These are phyloP conservation scores for Venturia aucupariae DNA, from an alignment of 2,329 filamentous ascomycete species.

Conservation along the genomic window DNA sequence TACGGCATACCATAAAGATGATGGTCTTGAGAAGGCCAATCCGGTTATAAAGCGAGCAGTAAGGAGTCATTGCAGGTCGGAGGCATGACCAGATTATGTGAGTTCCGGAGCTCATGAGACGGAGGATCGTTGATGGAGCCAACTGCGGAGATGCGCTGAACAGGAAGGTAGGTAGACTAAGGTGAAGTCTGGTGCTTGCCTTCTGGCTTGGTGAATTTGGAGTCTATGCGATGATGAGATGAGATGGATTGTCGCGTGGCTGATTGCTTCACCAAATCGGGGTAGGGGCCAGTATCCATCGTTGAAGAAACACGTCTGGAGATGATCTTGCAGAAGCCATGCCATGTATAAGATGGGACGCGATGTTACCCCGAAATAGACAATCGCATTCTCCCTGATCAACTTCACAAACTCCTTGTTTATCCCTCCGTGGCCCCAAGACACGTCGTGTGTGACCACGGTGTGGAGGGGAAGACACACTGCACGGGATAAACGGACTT, in stretches of 20 bases:
- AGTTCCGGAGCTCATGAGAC: neutral
- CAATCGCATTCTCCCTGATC: too few species aligned
- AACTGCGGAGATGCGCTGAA: neutral
- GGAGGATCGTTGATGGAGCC: neutral
- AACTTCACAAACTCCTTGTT: neutral
- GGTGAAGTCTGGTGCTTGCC: neutral
- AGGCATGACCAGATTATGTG: neutral
- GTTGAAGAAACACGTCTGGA: neutral
- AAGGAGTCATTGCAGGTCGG: neutral
- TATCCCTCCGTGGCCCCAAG: neutral
- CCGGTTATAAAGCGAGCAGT: neutral
- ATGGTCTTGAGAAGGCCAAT: neutral
- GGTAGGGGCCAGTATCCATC: neutral
- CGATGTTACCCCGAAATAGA: neutral
- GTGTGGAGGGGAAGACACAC: neutral
- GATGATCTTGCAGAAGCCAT: neutral
- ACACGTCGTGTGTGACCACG: conserved; percentile 1
- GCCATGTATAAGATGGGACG: too few species aligned
- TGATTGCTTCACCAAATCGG: neutral
- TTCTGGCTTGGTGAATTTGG: neutral
- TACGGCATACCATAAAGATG: neutral
- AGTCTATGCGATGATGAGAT: neutral
- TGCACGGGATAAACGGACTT: neutral
- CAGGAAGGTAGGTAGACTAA: neutral
- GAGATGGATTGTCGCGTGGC: neutral